These are phyloP conservation scores for Neltuma alba DNA, from an alignment of 306 rosid genomes.

Conservation along the genomic window DNA sequence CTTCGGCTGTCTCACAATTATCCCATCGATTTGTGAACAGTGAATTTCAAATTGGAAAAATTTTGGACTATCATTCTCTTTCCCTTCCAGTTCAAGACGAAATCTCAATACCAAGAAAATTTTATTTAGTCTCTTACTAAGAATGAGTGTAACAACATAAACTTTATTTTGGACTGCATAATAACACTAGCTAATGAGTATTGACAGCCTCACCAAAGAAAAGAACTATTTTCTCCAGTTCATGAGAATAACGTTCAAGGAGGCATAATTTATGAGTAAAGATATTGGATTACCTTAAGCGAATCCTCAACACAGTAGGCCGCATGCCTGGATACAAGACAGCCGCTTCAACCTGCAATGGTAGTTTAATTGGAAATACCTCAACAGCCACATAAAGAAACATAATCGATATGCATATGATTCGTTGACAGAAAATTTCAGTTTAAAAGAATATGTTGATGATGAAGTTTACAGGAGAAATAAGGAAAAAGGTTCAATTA, in stretches of 20 bases:
- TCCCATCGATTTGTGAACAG: not conserved
- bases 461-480: slow-evolving; percentile 13
- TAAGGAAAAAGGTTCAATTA: slow-evolving; percentile 10
- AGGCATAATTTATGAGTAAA: slow-evolving; percentile 9
- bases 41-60: slow-evolving; percentile 17
- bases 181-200: slow-evolving; percentile 1
- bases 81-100: slow-evolving; percentile 13
- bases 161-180: not conserved
- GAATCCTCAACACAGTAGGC: slow-evolving; percentile 92
- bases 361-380: slow-evolving; percentile 31
- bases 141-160: slow-evolving; percentile 18
- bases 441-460: not conserved
- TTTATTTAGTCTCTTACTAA: slow-evolving; percentile 8
- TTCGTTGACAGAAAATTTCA: slow-evolving; percentile 26
- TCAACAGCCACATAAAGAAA: slow-evolving; percentile 31
- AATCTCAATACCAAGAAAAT: slow-evolving; percentile 24
- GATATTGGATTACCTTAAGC: slow-evolving; percentile 65
- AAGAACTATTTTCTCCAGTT: not conserved
- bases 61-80: slow-evolving; percentile 15
- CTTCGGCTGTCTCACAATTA: not conserved
- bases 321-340: slow-evolving; percentile 86
- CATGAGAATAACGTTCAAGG: slow-evolving; percentile 27
- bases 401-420: not conserved
- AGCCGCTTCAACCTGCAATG: slow-evolving; percentile 88
- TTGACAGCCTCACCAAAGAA: slow-evolving; percentile 21